Percentiles rank a stretch among this genome's conserved stretches.
These are phyloP conservation scores for Chrysoporthe austroafricana DNA, from an alignment of 2,329 filamentous ascomycete species.

Conservation along the genomic window DNA sequence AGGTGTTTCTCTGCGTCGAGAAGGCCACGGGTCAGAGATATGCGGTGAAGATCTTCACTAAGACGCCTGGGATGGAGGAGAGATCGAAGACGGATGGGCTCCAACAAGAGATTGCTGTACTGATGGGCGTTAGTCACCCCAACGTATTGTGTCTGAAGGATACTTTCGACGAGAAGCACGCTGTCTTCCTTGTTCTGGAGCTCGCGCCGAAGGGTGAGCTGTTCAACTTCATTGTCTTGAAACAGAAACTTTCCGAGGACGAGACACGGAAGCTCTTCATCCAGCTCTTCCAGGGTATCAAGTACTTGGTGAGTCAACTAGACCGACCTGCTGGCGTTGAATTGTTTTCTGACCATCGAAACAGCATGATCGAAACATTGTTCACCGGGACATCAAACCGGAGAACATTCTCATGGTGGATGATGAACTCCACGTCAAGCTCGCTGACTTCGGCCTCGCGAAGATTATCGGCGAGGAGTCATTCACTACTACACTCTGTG, in stretches of 20 bases:
- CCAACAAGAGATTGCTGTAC: conserved; percentile 92
- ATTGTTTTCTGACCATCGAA: conserved; percentile 35
- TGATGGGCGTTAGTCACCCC: conserved; percentile 96
- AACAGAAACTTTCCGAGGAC: conserved; percentile 82
- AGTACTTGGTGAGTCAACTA: conserved; percentile 72
- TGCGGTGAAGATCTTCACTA: conserved; percentile 95
- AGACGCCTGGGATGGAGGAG: conserved; percentile 79
- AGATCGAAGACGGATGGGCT: conserved; percentile 81
- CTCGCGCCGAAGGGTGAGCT: conserved; percentile 90
- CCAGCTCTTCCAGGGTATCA: conserved; percentile 91
- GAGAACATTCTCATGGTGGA: conserved; percentile 93
- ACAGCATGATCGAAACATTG: conserved; percentile 94
- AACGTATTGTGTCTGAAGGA: conserved; percentile 93
- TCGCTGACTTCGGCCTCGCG: conserved; percentile 94
- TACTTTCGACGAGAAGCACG: conserved; percentile 88
- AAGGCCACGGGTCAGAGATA: conserved; percentile 80
- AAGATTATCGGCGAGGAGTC: conserved; percentile 99
- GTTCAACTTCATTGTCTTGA: conserved; percentile 93
- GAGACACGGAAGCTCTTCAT: conserved; percentile 86
- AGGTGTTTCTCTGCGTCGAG: conserved; percentile 89
- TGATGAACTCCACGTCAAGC: conserved; percentile 82
- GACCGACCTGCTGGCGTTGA: not conserved
- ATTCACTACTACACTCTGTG: conserved; percentile 94
- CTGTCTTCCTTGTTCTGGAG: conserved; percentile 89
- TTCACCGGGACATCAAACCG: conserved; percentile 96